These are phyloP conservation scores for Medicago truncatula DNA, from an alignment of 306 rosid species.

Conservation along the genomic window DNA sequence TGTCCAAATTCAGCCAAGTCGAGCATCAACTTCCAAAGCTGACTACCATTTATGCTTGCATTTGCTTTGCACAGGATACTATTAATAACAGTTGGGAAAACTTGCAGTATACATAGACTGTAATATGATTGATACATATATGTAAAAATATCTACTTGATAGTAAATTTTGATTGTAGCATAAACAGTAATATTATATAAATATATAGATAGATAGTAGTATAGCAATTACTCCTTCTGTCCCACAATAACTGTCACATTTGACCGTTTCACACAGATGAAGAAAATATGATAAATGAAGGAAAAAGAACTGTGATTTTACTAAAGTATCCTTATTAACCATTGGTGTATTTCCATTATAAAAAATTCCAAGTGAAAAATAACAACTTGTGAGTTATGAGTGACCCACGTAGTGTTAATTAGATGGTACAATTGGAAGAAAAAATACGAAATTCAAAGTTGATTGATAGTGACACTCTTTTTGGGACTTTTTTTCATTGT, in stretches of 20 bases:
- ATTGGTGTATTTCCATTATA: too few relatives aligned
- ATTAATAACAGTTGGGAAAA: slow-evolving; percentile 10
- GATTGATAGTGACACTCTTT: too few relatives aligned
- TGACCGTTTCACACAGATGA: too few relatives aligned
- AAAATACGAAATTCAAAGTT: too few relatives aligned
- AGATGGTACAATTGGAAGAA: too few relatives aligned
- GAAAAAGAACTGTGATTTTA: too few relatives aligned
- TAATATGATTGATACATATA: slow-evolving; percentile 5
- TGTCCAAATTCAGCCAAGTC: slow-evolving; percentile 29
- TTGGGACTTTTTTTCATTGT: too few relatives aligned
- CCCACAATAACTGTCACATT: neutral
- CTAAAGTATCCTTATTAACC: too few relatives aligned
- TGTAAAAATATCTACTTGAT: slow-evolving; percentile 4
- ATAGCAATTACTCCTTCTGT: neutral
- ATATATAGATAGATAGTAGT: slow-evolving; percentile 25
- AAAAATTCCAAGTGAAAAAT: too few relatives aligned
- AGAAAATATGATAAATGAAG: too few relatives aligned
- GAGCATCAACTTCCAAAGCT: slow-evolving; percentile 24
- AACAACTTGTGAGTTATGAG: too few relatives aligned
- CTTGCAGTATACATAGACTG: slow-evolving; percentile 1
- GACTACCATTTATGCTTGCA: slow-evolving; percentile 26
- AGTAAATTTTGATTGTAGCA: slow-evolving; percentile 13
- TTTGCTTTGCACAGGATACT: slow-evolving; percentile 28
- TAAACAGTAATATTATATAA: neutral
- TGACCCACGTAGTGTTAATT: too few relatives aligned